phyloP scores from a whole-genome alignment of 257 asterid genomes.

The Nicotiana knightiana region DNA sequence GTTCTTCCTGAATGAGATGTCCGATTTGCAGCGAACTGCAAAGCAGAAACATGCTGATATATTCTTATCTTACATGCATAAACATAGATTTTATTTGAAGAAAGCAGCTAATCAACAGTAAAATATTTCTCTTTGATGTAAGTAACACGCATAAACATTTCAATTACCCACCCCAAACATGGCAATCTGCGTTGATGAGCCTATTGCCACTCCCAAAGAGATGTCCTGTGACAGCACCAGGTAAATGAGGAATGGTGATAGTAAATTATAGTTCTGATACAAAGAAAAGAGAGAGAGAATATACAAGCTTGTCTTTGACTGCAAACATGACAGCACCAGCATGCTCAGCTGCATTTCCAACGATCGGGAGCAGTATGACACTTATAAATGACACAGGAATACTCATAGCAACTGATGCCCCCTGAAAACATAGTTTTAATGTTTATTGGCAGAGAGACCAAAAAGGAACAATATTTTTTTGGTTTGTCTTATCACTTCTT shows the following conservation, averaged over 20 bases:
- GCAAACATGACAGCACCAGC: conserved; percentile 91
- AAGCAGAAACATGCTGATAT: background rate
- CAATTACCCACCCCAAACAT: conserved; percentile 69
- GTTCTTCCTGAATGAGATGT: background rate
- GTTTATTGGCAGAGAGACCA: background rate
- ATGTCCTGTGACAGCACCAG: conserved; percentile 47
- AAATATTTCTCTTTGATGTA: background rate
- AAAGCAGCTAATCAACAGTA: background rate
- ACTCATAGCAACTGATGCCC: conserved; percentile 69
- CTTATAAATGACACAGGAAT: conserved; percentile 81
- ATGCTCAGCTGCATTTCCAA: conserved; percentile 89
- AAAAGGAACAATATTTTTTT: background rate
- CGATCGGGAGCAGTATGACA: conserved; percentile 76
- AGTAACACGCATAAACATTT: background rate
- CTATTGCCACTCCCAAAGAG: conserved; percentile 76
- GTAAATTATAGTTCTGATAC: background rate
- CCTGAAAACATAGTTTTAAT: conserved; percentile 31
- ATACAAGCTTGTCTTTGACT: conserved; percentile 77
- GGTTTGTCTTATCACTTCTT: background rate
- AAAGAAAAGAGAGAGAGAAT: conserved; percentile 13
- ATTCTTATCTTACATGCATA: background rate
- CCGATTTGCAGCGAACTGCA: background rate
- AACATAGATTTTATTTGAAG: background rate
- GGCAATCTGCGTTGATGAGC: conserved; percentile 81
- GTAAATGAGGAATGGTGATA: conserved; percentile 14